Percentiles rank a stretch among this genome's conserved stretches.
Conservation (phyloP, 2,329 filamentous ascomycete species). For the Metarhizium album region DNA sequence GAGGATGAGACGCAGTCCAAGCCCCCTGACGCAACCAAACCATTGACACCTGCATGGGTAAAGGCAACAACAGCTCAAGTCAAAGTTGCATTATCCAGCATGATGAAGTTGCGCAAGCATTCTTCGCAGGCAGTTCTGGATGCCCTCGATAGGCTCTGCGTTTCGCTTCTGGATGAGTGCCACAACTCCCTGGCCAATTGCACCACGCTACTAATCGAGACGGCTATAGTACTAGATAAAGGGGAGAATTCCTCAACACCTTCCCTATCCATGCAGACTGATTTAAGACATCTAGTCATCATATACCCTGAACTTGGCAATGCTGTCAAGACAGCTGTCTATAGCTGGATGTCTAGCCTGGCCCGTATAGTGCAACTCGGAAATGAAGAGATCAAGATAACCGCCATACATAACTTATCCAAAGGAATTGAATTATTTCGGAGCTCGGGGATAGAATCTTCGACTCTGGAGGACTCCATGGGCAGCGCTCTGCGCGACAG, state of each 20-base stretch:
- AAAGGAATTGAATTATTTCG: conserved; percentile 58
- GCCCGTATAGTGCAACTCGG: conserved; percentile 73
- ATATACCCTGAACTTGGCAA: conserved; percentile 53
- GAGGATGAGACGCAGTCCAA: conserved; percentile 13
- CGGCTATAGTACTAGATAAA: conserved; percentile 58
- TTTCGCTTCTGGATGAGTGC: conserved; percentile 69
- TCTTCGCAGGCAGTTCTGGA: conserved; percentile 57
- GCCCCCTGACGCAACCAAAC: conserved; percentile 19
- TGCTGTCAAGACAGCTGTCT: conserved; percentile 57
- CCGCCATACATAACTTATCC: conserved; percentile 64
- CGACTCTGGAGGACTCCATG: conserved; percentile 56
- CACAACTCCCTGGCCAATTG: conserved; percentile 60
- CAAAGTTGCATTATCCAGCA: conserved; percentile 67
- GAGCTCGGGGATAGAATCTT: conserved; percentile 51
- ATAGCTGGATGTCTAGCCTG: conserved; percentile 72
- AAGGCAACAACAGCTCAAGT: conserved; percentile 71
- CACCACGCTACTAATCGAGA: conserved; percentile 65
- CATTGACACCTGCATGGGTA: conserved; percentile 54
- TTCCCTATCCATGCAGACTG: conserved; percentile 30
- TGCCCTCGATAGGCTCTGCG: conserved; percentile 59
- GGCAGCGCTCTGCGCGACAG: conserved; percentile 64
- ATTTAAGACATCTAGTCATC: conserved; percentile 49
- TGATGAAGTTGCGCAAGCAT: conserved; percentile 65
- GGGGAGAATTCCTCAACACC: conserved; percentile 24
- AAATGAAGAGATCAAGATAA: conserved; percentile 67